Evolutionary conservation across 768 basidiomycete species (phyloP).

Genomic region (Multifurca ochricompacta): DNA sequence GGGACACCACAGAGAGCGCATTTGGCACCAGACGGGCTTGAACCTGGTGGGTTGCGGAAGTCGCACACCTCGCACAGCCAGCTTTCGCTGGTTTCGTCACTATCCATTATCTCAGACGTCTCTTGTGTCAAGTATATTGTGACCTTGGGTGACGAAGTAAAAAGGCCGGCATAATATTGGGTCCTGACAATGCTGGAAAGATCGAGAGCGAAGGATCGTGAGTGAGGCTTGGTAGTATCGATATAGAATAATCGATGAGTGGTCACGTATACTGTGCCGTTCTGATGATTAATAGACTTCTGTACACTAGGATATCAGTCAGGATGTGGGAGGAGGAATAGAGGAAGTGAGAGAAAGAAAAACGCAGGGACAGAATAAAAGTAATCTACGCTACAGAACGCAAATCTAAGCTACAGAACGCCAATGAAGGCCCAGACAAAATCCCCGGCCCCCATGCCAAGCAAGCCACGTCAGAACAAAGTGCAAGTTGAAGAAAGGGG

Average conservation of each 20-base stretch:
- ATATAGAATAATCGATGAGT: constrained; percentile 84
- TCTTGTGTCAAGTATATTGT: constrained; percentile 55
- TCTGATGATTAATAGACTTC: constrained; percentile 75
- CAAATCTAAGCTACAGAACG: too few relatives aligned
- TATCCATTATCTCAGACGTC: constrained; percentile 21
- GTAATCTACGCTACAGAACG: not conserved
- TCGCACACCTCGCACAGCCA: constrained; percentile 92
- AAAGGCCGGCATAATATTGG: constrained; percentile 83
- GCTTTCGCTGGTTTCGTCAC: constrained; percentile 35
- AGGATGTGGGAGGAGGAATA: constrained; percentile 9
- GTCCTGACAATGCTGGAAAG: constrained; percentile 64
- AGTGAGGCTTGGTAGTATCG: constrained; percentile 40
- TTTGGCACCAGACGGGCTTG: constrained; percentile 57
- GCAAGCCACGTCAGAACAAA: too few relatives aligned
- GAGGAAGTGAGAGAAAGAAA: not conserved
- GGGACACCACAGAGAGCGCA: constrained; percentile 83
- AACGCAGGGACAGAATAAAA: not conserved
- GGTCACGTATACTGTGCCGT: constrained; percentile 64
- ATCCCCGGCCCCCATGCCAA: too few relatives aligned
- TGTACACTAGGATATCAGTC: constrained; percentile 50
- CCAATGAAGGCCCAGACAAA: too few relatives aligned
- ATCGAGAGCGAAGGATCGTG: constrained; percentile 59
- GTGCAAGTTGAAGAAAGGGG: too few relatives aligned
- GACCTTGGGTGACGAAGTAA: constrained; percentile 84
- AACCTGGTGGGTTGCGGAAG: constrained; percentile 69